Evolutionary conservation across 768 basidiomycete species (phyloP).

Genomic region (Hericium alpestre): DNA sequence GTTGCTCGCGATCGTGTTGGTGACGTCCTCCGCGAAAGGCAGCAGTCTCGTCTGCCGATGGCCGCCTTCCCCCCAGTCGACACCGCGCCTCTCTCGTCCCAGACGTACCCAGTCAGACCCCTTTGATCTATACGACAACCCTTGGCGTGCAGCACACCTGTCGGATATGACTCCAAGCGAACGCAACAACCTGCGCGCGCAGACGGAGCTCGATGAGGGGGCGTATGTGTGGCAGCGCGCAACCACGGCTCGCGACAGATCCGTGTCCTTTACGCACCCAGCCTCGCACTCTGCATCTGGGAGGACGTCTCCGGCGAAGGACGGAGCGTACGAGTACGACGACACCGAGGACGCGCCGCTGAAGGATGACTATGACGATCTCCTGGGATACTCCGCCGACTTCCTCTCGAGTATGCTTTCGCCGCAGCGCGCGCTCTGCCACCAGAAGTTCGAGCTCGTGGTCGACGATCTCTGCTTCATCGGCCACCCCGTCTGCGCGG

Average conservation of each 20-base stretch:
- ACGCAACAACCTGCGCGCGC: conserved; percentile 12
- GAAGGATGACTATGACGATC: conserved; percentile 46
- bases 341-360: conserved; percentile 15
- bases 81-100: conserved; percentile 64
- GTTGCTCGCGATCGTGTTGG: conserved; percentile 71
- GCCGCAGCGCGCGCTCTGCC: conserved; percentile 70
- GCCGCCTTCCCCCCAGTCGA: conserved; percentile 61
- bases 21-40: conserved; percentile 76
- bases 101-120: conserved; percentile 36
- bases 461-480: conserved; percentile 89
- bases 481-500: conserved; percentile 86
- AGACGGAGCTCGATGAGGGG: conserved; percentile 19
- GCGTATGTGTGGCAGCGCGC: conserved; percentile 61
- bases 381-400: conserved; percentile 75
- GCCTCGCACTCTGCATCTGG: conserved; percentile 38
- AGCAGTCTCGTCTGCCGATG: conserved; percentile 73
- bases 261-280: conserved; percentile 40
- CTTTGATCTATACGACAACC: conserved; percentile 55
- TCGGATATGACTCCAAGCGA: conserved; percentile 23
- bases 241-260: conserved; percentile 35
- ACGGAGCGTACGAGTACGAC: conserved; percentile 25
- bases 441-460: conserved; percentile 88
- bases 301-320: conserved; percentile 39
- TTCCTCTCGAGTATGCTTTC: conserved; percentile 76
- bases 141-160: conserved; percentile 58